A percentile compares a stretch with the other conserved stretches of the same genome.
phyloP scores from a whole-genome alignment of 1,139 yeast genomes.

The Debaryomyces nepalensis region DNA sequence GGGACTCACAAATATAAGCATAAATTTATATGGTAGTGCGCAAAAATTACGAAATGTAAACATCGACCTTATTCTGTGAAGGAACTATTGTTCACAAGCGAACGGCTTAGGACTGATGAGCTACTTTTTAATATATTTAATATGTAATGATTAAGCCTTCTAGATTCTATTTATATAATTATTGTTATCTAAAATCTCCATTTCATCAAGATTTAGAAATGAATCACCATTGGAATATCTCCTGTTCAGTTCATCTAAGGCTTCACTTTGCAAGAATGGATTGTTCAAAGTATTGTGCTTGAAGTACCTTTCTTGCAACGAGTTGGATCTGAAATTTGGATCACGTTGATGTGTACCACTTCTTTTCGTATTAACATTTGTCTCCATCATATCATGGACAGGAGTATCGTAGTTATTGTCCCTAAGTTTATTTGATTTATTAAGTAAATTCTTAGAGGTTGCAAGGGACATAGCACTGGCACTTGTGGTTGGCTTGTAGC shows the following conservation, averaged over 20 bases:
- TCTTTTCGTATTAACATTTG: neutral
- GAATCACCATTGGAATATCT: conserved; percentile 21
- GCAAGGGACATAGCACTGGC: conserved; percentile 4
- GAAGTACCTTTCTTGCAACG: conserved; percentile 8
- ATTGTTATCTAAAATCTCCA: conserved; percentile 30
- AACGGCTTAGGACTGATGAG: neutral
- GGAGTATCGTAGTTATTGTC: neutral
- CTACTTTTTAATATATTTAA: neutral
- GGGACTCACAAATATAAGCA: conserved; percentile 4
- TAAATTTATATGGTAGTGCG: neutral
- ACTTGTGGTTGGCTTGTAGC: conserved; percentile 17
- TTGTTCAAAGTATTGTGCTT: conserved; percentile 15
- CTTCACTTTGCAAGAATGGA: conserved; percentile 14
- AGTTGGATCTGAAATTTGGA: conserved; percentile 3
- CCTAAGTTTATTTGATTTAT: conserved; percentile 5
- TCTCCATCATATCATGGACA: conserved; percentile 6
- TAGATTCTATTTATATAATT: conserved; percentile 20
- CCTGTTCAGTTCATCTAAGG: neutral
- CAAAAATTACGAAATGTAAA: conserved; percentile 4
- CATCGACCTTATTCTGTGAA: neutral
- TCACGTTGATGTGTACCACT: conserved; percentile 4
- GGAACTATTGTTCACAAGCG: conserved; percentile 1
- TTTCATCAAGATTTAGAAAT: conserved; percentile 35
- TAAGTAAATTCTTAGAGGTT: conserved; percentile 8
- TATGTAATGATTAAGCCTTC: conserved; percentile 1